Percentiles rank a stretch among this genome's conserved stretches.
Evolutionary conservation across 257 asterid species (phyloP).

Genomic region (Asclepias syriaca): DNA sequence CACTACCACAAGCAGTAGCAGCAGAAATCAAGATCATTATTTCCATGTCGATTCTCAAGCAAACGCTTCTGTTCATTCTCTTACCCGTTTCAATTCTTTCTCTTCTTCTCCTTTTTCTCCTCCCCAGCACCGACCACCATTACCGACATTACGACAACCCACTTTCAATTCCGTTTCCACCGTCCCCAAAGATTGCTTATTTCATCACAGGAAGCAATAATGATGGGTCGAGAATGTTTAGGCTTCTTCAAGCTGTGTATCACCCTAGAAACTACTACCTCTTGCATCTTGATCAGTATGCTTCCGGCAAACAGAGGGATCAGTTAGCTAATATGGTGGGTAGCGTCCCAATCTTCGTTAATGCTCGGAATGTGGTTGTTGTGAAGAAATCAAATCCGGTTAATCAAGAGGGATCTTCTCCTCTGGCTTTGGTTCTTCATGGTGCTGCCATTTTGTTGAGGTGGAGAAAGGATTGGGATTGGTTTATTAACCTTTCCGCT

Average conservation of each 20-base stretch:
- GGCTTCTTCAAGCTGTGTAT: conserved; percentile 32
- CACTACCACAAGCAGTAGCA: background rate
- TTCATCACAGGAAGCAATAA: conserved; percentile 31
- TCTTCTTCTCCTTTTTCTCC: conserved; percentile 23
- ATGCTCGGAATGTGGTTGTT: conserved; percentile 33
- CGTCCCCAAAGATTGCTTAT: conserved; percentile 33
- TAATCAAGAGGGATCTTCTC: conserved; percentile 30
- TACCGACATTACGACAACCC: conserved; percentile 11
- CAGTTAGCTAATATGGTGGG: conserved; percentile 30
- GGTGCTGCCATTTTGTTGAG: conserved; percentile 36
- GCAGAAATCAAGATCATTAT: no score
- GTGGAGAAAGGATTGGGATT: conserved; percentile 40
- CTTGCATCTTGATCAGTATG: conserved; percentile 34
- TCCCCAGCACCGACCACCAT: conserved; percentile 11
- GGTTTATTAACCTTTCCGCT: conserved; percentile 40
- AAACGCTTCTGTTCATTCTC: conserved; percentile 26
- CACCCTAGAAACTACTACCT: conserved; percentile 43
- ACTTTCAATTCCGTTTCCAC: conserved; percentile 16
- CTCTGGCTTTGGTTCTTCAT: conserved; percentile 32
- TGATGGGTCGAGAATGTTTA: conserved; percentile 32
- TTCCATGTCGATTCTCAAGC: conserved; percentile 24
- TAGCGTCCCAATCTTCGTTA: conserved; percentile 27
- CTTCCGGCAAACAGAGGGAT: conserved; percentile 21
- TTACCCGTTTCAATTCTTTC: conserved; percentile 25
- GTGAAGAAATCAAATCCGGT: conserved; percentile 29